phyloP scores from a whole-genome alignment of 163 green algal species.

The Scenedesmus sp. region DNA sequence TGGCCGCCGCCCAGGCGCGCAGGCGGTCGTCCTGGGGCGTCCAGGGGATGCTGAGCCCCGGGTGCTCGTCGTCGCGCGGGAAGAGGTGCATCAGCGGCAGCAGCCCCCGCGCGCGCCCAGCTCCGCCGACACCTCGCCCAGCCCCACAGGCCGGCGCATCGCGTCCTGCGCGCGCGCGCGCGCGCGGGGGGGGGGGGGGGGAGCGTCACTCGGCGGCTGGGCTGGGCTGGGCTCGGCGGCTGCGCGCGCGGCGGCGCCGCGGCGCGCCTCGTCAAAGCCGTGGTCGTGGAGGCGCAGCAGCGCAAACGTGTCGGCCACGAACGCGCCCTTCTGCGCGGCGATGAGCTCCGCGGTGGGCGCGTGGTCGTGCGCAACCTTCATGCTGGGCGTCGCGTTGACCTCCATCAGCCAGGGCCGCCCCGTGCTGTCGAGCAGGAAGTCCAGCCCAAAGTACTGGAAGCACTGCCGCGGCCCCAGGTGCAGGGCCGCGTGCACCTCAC shows the following conservation, averaged over 20 bases:
- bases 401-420: conserved; percentile 70
- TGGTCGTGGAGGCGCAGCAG: conserved; percentile 55
- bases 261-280: conserved; percentile 47
- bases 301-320: conserved; percentile 57
- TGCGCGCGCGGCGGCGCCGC: background rate
- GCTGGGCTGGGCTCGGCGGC: no score
- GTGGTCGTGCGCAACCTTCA: conserved; percentile 68
- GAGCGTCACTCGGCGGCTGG: background rate
- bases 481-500: conserved; percentile 57
- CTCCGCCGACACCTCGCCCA: conserved; percentile 43
- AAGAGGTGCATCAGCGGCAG: conserved; percentile 48
- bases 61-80: background rate
- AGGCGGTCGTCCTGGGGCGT: conserved; percentile 7
- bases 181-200: background rate
- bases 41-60: conserved; percentile 40
- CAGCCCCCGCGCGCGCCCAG: conserved; percentile 21
- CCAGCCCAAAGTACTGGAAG: conserved; percentile 75
- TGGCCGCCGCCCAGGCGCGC: conserved; percentile 3
- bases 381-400: conserved; percentile 70
- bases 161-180: background rate
- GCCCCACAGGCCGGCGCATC: background rate
- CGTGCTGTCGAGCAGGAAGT: conserved; percentile 68
- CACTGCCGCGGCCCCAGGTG: conserved; percentile 48
- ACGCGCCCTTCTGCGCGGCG: conserved; percentile 61
- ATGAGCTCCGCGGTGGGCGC: conserved; percentile 47